Evolutionary conservation across 1,139 yeast species (phyloP).

Genomic region (Candida buenavistaensis): DNA sequence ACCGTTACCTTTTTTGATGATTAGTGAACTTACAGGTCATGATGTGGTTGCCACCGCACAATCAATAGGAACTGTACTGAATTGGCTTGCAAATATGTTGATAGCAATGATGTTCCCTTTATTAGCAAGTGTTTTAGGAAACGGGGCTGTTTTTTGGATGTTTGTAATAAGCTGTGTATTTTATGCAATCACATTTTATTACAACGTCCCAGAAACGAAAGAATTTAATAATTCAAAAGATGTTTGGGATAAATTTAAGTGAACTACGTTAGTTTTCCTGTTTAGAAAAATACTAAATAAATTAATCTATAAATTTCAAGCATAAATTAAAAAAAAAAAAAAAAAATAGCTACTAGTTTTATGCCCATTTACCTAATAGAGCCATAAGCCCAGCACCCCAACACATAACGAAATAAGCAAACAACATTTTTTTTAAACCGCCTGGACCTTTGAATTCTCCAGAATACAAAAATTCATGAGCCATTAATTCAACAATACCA

Average conservation of each 20-base stretch:
- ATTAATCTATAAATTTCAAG: conserved; percentile 1
- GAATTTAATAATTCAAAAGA: conserved; percentile 25
- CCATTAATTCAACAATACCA: conserved; percentile 84
- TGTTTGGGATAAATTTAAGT: conserved; percentile 25
- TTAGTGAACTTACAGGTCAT: conserved; percentile 76
- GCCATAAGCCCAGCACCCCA: conserved; percentile 86
- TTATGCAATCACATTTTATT: conserved; percentile 21
- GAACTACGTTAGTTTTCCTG: background rate
- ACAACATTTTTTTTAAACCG: conserved; percentile 41
- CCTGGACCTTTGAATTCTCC: conserved; percentile 56
- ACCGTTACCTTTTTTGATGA: conserved; percentile 83
- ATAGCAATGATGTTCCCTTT: conserved; percentile 77
- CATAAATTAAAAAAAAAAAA: too few species aligned
- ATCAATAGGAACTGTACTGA: conserved; percentile 80
- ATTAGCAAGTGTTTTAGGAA: conserved; percentile 25
- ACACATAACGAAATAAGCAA: conserved; percentile 48
- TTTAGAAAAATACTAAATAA: too few species aligned
- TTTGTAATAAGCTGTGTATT: conserved; percentile 24
- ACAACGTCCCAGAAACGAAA: conserved; percentile 37
- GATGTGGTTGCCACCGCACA: conserved; percentile 81
- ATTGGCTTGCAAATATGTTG: conserved; percentile 81
- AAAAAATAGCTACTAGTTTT: conserved; percentile 11
- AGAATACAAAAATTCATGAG: conserved; percentile 80
- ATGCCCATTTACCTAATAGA: conserved; percentile 87
- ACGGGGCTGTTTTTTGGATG: conserved; percentile 31